phyloP scores from a whole-genome alignment of 371 early-diverging fungal genomes.

The Parasitella parasitica region DNA sequence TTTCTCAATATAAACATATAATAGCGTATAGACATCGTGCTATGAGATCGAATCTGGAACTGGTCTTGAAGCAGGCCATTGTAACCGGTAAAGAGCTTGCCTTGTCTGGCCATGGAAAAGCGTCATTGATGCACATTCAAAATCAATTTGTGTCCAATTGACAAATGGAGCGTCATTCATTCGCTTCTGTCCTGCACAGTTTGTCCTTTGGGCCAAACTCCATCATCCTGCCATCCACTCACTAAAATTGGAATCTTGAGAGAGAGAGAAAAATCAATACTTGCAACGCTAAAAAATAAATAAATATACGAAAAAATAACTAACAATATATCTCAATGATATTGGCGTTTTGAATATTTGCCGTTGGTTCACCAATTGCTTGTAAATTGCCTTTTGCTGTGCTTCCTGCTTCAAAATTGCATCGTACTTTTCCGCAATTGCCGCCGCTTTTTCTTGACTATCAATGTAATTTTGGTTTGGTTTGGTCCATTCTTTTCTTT shows the following conservation, averaged over 20 bases:
- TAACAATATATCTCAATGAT: conserved; percentile 21
- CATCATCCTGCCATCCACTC: conserved; percentile 41
- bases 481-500: conserved; percentile 21
- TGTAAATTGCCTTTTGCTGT: conserved; percentile 9
- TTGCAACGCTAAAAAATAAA: not conserved
- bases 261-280: not conserved
- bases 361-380: conserved; percentile 9
- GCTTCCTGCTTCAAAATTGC: not conserved
- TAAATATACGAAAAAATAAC: not conserved
- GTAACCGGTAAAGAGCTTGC: conserved; percentile 33
- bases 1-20: not conserved
- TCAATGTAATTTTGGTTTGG: conserved; percentile 9
- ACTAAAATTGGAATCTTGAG: conserved; percentile 34
- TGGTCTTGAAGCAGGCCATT: conserved; percentile 36
- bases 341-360: conserved; percentile 15
- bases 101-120: conserved; percentile 31
- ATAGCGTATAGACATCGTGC: conserved; percentile 30
- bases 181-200: conserved; percentile 19
- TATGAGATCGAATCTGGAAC: conserved; percentile 35
- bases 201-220: conserved; percentile 46
- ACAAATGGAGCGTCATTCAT: conserved; percentile 8
- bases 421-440: not conserved
- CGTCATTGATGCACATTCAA: conserved; percentile 28
- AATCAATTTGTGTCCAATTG: not conserved
- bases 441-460: not conserved